Evolutionary conservation across 257 asterid genomes (phyloP).

Genomic region (Apocynum venetum): DNA sequence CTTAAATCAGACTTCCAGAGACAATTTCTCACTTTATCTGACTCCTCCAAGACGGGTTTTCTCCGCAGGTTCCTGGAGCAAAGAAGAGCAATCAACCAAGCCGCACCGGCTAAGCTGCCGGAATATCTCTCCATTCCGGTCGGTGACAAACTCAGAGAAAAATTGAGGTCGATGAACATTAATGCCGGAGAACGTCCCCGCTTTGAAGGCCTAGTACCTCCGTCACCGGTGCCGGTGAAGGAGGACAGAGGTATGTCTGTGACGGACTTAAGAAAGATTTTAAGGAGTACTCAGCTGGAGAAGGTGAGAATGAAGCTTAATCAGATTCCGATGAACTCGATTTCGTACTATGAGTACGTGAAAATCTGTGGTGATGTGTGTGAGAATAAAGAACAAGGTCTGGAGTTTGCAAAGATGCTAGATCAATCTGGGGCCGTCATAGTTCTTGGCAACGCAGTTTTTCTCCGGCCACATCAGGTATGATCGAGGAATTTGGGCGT

Average conservation of each 20-base stretch:
- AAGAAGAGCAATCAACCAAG: slow-evolving; percentile 43
- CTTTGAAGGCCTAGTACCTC: slow-evolving; percentile 31
- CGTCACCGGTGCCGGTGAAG: slow-evolving; percentile 9
- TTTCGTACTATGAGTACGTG: slow-evolving; percentile 48
- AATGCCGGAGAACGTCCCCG: slow-evolving; percentile 29
- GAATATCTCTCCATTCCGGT: slow-evolving; percentile 48
- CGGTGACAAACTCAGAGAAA: slow-evolving; percentile 63
- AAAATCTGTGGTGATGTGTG: slow-evolving; percentile 48
- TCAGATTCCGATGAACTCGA: slow-evolving; percentile 50
- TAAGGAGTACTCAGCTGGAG: slow-evolving; percentile 49
- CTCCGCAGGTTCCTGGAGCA: slow-evolving; percentile 47
- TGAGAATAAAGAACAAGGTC: slow-evolving; percentile 38
- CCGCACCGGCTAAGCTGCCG: slow-evolving; percentile 37
- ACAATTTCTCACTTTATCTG: slow-evolving; percentile 26
- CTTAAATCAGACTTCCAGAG: slow-evolving; percentile 23
- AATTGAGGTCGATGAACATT: slow-evolving; percentile 37
- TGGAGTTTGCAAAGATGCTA: slow-evolving; percentile 59
- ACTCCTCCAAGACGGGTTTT: slow-evolving; percentile 26
- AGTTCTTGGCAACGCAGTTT: slow-evolving; percentile 70
- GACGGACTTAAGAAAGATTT: slow-evolving; percentile 49
- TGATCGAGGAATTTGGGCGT: neutral
- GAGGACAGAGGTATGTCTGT: slow-evolving; percentile 28
- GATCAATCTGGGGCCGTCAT: slow-evolving; percentile 74
- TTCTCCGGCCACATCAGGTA: slow-evolving; percentile 80
- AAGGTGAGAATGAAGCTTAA: slow-evolving; percentile 36